Evolutionary conservation across 2,329 filamentous ascomycete species (phyloP).

Genomic region (Spiromastix sp.): DNA sequence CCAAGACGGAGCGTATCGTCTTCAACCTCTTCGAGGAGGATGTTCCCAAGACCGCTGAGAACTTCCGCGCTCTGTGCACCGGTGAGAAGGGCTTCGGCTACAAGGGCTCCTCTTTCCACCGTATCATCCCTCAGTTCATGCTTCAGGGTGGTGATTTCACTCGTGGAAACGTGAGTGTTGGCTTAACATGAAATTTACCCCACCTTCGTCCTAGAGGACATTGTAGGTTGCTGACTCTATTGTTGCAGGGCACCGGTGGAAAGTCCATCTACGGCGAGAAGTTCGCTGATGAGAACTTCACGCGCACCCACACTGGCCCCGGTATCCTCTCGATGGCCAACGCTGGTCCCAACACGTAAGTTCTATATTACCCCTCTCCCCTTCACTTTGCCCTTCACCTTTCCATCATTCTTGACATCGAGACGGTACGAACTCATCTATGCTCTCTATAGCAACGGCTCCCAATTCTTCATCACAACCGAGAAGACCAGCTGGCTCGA

Average conservation of each 20-base stretch:
- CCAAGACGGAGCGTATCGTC: slow-evolving; percentile 67
- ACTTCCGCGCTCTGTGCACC: slow-evolving; percentile 79
- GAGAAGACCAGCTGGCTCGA: slow-evolving; percentile 57
- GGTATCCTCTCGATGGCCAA: slow-evolving; percentile 93
- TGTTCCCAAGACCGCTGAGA: slow-evolving; percentile 78
- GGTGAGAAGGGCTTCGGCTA: slow-evolving; percentile 75
- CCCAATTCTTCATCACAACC: slow-evolving; percentile 65
- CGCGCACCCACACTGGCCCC: slow-evolving; percentile 58
- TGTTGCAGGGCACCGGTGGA: slow-evolving; percentile 70
- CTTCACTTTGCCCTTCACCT: neutral
- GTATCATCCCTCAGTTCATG: slow-evolving; percentile 89
- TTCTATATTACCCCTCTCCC: too few species aligned
- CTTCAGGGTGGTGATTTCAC: slow-evolving; percentile 95
- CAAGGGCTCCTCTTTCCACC: slow-evolving; percentile 76
- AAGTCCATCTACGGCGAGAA: slow-evolving; percentile 94
- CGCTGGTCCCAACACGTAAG: slow-evolving; percentile 81
- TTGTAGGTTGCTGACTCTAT: too few species aligned
- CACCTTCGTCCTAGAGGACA: too few species aligned
- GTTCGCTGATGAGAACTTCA: slow-evolving; percentile 91
- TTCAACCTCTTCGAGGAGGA: slow-evolving; percentile 79
- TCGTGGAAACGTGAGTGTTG: slow-evolving; percentile 65
- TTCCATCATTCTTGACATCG: neutral
- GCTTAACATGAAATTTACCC: too few species aligned
- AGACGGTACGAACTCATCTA: slow-evolving; percentile 6
- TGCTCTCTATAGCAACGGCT: slow-evolving; percentile 47